Percentiles rank a stretch among this genome's conserved stretches.
These are phyloP conservation scores for Furcasterigmium sp. DNA, from an alignment of 2,329 filamentous ascomycete species.

Conservation along the genomic window DNA sequence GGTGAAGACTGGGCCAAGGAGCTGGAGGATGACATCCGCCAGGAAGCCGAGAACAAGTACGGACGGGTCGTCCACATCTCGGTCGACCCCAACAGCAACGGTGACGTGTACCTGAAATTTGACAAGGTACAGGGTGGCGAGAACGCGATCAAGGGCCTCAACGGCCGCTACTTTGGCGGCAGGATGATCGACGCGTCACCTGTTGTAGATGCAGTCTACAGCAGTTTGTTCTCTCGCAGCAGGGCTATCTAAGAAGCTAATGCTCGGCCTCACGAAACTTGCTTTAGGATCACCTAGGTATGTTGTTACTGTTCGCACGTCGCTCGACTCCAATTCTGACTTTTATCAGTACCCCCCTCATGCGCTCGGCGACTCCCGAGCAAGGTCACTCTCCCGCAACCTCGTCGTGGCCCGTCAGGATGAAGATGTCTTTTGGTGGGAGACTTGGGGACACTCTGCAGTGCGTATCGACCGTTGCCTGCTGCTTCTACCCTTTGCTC, in stretches of 20 bases:
- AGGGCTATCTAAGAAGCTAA: slow-evolving; percentile 70
- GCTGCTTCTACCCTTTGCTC: too few species aligned
- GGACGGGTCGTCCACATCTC: slow-evolving; percentile 96
- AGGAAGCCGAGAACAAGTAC: slow-evolving; percentile 92
- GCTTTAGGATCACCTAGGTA: slow-evolving; percentile 38
- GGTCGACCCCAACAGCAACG: slow-evolving; percentile 86
- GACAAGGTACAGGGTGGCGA: slow-evolving; percentile 91
- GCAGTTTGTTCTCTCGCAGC: slow-evolving; percentile 86
- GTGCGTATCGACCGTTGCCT: too few species aligned
- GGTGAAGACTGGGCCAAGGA: slow-evolving; percentile 88
- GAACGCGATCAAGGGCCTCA: slow-evolving; percentile 96
- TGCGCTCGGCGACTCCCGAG: neutral
- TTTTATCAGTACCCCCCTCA: neutral
- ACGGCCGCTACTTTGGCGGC: slow-evolving; percentile 92
- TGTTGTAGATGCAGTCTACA: slow-evolving; percentile 98
- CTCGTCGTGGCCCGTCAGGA: neutral
- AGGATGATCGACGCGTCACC: slow-evolving; percentile 89
- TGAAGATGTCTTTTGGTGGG: too few species aligned
- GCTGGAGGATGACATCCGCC: slow-evolving; percentile 86
- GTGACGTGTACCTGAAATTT: slow-evolving; percentile 98
- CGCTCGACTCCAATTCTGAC: neutral
- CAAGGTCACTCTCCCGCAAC: neutral
- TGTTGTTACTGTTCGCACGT: neutral
- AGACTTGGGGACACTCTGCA: too few species aligned
- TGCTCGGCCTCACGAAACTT: slow-evolving; percentile 36